These are phyloP conservation scores for Ophiostoma triangulosporum DNA, from an alignment of 2,329 filamentous ascomycete species.

Conservation along the genomic window DNA sequence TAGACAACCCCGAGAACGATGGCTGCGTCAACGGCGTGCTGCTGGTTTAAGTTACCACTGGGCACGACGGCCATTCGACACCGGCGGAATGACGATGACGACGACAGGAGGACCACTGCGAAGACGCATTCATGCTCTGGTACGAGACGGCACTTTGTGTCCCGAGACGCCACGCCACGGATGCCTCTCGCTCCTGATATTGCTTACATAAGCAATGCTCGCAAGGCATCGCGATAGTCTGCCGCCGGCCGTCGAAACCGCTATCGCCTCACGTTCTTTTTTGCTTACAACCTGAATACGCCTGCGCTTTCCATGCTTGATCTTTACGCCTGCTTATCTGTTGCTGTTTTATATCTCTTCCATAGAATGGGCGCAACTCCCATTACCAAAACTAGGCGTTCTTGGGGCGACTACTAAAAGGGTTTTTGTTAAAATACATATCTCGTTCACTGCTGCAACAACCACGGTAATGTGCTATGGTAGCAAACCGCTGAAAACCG, in stretches of 20 bases:
- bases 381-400: background rate
- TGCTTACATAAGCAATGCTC: background rate
- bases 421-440: background rate
- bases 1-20: constrained; percentile 16
- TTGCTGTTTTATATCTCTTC: background rate
- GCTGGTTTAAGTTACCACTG: constrained; percentile 4
- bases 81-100: background rate
- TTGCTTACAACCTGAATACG: background rate
- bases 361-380: background rate
- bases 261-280: background rate
- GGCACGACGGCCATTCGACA: background rate
- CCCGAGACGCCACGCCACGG: too few relatives aligned
- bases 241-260: background rate
- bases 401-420: background rate
- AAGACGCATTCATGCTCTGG: too few relatives aligned
- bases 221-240: too few relatives aligned
- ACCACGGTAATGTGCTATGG: background rate
- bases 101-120: background rate
- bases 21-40: constrained; percentile 14
- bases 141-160: too few relatives aligned
- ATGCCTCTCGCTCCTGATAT: background rate
- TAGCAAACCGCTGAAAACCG: background rate
- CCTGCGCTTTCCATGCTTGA: background rate
- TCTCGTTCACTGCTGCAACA: background rate
- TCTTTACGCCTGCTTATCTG: background rate